Percentiles rank a stretch among this genome's conserved stretches.
phyloP scores from a whole-genome alignment of 768 basidiomycete species.

The Pilatotrama ljubarskyi region DNA sequence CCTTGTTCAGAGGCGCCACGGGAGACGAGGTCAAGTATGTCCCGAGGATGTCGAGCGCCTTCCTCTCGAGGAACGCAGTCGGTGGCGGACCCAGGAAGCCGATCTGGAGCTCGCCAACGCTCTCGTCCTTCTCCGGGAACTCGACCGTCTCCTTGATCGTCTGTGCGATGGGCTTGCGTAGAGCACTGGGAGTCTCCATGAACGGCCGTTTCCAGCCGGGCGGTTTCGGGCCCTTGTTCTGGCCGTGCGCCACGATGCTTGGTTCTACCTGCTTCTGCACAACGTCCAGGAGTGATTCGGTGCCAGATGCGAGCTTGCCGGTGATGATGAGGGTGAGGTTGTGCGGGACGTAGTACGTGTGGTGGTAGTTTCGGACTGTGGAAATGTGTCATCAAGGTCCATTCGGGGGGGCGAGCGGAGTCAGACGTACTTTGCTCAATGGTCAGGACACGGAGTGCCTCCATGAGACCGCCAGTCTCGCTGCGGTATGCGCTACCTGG shows the following conservation, averaged over 20 bases:
- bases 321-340: constrained; percentile 88
- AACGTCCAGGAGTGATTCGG: constrained; percentile 72
- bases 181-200: constrained; percentile 79
- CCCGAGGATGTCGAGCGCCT: constrained; percentile 84
- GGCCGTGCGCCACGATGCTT: constrained; percentile 70
- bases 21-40: constrained; percentile 86
- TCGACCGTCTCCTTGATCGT: constrained; percentile 70
- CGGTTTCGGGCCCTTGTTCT: constrained; percentile 69
- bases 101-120: constrained; percentile 82
- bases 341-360: constrained; percentile 89
- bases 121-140: constrained; percentile 97
- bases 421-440: constrained; percentile 77
- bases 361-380: constrained; percentile 86
- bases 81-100: constrained; percentile 77
- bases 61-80: constrained; percentile 68
- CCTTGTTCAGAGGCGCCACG: constrained; percentile 82
- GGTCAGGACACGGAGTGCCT: constrained; percentile 79
- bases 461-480: constrained; percentile 97
- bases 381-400: not conserved
- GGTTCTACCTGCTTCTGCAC: constrained; percentile 86
- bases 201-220: constrained; percentile 92
- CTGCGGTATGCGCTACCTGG: constrained; percentile 86
- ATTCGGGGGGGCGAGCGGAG: constrained; percentile 11
- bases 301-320: constrained; percentile 82
- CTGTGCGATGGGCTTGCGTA: constrained; percentile 50